These are phyloP conservation scores for Gentiana straminea DNA, from an alignment of 257 asterid species.

Conservation along the genomic window DNA sequence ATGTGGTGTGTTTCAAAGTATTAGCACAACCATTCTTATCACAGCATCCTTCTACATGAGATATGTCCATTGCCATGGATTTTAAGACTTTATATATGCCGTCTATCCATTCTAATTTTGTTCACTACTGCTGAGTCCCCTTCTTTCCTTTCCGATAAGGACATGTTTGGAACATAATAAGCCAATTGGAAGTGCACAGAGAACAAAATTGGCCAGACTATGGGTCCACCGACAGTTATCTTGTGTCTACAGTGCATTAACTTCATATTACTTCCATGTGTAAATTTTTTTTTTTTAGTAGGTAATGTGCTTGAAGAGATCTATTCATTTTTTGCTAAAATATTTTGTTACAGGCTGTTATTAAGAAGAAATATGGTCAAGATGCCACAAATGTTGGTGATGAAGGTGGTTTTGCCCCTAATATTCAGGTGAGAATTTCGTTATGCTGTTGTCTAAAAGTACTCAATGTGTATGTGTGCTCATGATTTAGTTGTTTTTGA, in stretches of 20 bases:
- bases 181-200: no score
- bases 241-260: background rate
- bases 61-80: no score
- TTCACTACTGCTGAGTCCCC: no score
- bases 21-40: no score
- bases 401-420: conserved; percentile 98
- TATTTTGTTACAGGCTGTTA: conserved; percentile 48
- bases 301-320: background rate
- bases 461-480: background rate
- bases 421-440: conserved; percentile 48
- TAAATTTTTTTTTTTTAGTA: no score
- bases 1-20: background rate
- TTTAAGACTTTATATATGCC: no score
- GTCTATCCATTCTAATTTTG: no score
- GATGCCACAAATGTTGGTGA: conserved; percentile 97
- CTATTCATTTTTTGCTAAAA: background rate
- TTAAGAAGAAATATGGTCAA: conserved; percentile 90
- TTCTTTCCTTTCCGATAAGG: no score
- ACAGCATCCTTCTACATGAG: no score
- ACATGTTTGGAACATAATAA: no score
- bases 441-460: background rate
- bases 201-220: no score
- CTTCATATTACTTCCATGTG: background rate
- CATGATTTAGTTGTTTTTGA: no score
- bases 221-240: background rate